A percentile compares a stretch with the other conserved stretches of the same genome.
These are phyloP conservation scores for Leucosporidium creatinivorum DNA, from an alignment of 768 basidiomycete species.

Conservation along the genomic window DNA sequence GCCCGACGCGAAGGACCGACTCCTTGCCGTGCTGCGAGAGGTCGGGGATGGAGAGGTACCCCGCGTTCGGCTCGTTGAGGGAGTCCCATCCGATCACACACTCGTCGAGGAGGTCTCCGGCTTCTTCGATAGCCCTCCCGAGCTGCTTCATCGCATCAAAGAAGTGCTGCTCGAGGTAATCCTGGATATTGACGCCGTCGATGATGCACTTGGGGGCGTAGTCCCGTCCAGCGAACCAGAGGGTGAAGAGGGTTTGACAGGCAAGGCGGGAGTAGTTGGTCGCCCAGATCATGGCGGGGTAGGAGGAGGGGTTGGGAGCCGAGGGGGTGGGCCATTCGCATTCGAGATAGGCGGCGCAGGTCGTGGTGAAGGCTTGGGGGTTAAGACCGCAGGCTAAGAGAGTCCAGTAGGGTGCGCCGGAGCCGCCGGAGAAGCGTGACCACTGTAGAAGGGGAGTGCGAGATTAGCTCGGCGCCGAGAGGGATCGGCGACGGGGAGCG, in stretches of 20 bases:
- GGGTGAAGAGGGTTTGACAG: conserved; percentile 80
- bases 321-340: conserved; percentile 70
- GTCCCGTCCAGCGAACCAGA: conserved; percentile 84
- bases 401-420: conserved; percentile 92
- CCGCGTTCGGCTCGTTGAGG: conserved; percentile 89
- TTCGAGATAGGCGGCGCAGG: conserved; percentile 77
- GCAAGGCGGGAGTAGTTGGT: conserved; percentile 89
- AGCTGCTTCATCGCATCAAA: conserved; percentile 32
- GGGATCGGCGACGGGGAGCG: not conserved
- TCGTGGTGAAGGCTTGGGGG: conserved; percentile 73
- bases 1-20: conserved; percentile 77
- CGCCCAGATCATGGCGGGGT: conserved; percentile 94
- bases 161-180: conserved; percentile 40
- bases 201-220: conserved; percentile 88
- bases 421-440: conserved; percentile 91
- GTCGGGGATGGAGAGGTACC: conserved; percentile 64
- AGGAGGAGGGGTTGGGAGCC: conserved; percentile 58
- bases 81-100: conserved; percentile 96
- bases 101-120: conserved; percentile 67
- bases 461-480: not conserved
- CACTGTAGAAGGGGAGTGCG: conserved; percentile 52
- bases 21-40: conserved; percentile 57
- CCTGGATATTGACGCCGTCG: conserved; percentile 82
- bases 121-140: conserved; percentile 45
- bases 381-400: conserved; percentile 82